Evolutionary conservation across 805 yeast genomes (phyloP).

Genomic region (Suhomyces sp.): DNA sequence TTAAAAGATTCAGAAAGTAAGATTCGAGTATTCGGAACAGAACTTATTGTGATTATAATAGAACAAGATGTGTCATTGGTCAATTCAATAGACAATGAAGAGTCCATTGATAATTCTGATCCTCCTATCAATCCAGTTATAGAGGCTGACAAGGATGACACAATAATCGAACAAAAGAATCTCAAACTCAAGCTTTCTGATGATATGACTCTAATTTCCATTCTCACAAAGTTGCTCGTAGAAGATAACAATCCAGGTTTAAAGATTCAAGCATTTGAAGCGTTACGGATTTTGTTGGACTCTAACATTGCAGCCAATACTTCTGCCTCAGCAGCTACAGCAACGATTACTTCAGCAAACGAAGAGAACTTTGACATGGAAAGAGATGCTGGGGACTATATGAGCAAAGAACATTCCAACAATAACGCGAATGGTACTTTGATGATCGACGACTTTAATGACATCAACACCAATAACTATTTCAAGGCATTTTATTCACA

Average conservation of each 20-base stretch:
- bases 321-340: slow-evolving; percentile 13
- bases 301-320: slow-evolving; percentile 41
- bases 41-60: slow-evolving; percentile 72
- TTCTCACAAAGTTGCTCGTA: slow-evolving; percentile 58
- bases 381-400: neutral
- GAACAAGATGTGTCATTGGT: slow-evolving; percentile 79
- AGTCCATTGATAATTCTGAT: slow-evolving; percentile 8
- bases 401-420: neutral
- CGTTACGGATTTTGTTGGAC: slow-evolving; percentile 70
- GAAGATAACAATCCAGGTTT: slow-evolving; percentile 69
- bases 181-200: slow-evolving; percentile 40
- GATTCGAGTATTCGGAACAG: slow-evolving; percentile 72
- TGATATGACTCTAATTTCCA: slow-evolving; percentile 58
- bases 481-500: slow-evolving; percentile 59
- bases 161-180: slow-evolving; percentile 14
- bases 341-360: slow-evolving; percentile 13
- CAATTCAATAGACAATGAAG: slow-evolving; percentile 29
- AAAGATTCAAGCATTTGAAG: slow-evolving; percentile 81
- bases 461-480: slow-evolving; percentile 44
- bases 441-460: slow-evolving; percentile 22
- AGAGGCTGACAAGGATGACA: slow-evolving; percentile 14
- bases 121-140: slow-evolving; percentile 8
- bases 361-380: slow-evolving; percentile 9
- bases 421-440: slow-evolving; percentile 10
- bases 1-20: slow-evolving; percentile 49